Evolutionary conservation across 106 monocot species (phyloP), one percentile per base, ranked within the genome.

Genomic region (Phalaenopsis aphrodite): DNA sequence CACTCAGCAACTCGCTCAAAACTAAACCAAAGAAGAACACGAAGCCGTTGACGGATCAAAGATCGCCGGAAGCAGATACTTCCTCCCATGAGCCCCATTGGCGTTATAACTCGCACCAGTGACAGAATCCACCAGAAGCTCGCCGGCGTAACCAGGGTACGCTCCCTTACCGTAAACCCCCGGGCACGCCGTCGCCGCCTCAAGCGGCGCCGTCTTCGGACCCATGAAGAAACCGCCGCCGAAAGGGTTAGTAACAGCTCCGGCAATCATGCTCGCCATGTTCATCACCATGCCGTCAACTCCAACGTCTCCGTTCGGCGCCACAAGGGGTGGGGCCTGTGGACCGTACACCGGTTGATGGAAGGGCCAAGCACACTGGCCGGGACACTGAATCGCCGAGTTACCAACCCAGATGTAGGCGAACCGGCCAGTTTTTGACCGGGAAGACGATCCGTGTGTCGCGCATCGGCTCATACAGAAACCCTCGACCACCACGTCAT

Each of bases 361-460:
- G 81, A 87, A 90, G 17, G 89, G 89, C 89, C 89, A 90, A 9
- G 89, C 89, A 78, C 89, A 89, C 48, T 89, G 85, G 12, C 89
- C 89, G 17, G 89, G 86, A 81, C 89, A 89, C 79, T 89, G 89
- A 30, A 68, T 36, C 41, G 79, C 78, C 18, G 89, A 84, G 84
- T 89, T 66, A 14, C 89, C 89, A 1, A 86, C 89, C 89, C 89
- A 89, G 11, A 84, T 43, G 78, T 82, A 84, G 2, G 90, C 42
- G 78, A 80, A 90, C 68, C 81, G 79, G 47, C 78, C 75, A 30
- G 23, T 39, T 23, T 57, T 56, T 38, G 68, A 61, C 12, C 78
- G 52, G 3, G 75, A 39, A 47, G 23, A 65, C 24, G 79, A 64
- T 1, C 52, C 81, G 80, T 88, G 92, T 43, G 78, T 42, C 11